A percentile compares a stretch with the other conserved stretches of the same genome.
Conservation (phyloP, 2,329 filamentous ascomycete species). For the Cryphonectria carpinicola region DNA sequence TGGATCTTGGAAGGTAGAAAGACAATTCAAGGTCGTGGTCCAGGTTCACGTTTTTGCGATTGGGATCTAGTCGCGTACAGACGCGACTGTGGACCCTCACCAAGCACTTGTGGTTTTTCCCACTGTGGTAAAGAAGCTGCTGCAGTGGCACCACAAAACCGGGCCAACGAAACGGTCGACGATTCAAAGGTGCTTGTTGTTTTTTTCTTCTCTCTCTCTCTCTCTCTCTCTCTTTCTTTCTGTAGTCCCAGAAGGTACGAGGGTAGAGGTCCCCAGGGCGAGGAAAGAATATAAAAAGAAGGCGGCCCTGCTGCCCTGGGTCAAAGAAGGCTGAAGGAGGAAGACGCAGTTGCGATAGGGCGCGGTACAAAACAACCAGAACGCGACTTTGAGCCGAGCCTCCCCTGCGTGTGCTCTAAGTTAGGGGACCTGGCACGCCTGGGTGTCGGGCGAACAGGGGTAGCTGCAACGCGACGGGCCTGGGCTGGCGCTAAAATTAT, state of each 20-base stretch:
- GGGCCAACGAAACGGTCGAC: conserved; percentile 11
- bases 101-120: conserved; percentile 18
- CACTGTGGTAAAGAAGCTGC: conserved; percentile 8
- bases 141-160: not conserved
- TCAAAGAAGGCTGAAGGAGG: too few relatives aligned
- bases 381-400: conserved; percentile 3
- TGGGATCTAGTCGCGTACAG: conserved; percentile 22
- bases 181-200: not conserved
- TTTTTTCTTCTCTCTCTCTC: too few relatives aligned
- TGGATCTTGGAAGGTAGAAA: conserved; percentile 6
- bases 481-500: not conserved
- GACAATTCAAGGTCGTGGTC: conserved; percentile 25
- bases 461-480: conserved; percentile 16
- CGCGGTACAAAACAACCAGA: conserved; percentile 18
- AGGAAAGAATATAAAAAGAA: not conserved
- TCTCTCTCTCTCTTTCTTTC: too few relatives aligned
- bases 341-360: not conserved
- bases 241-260: not conserved
- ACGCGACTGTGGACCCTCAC: conserved; percentile 23
- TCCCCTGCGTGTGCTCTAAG: not conserved
- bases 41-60: conserved; percentile 27
- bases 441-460: conserved; percentile 16
- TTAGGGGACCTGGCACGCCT: not conserved
- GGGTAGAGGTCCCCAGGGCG: not conserved
- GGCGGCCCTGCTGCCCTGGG: not conserved